These are phyloP conservation scores for Cyberlindnera lachancei DNA, from an alignment of 805 yeast species.

Conservation along the genomic window DNA sequence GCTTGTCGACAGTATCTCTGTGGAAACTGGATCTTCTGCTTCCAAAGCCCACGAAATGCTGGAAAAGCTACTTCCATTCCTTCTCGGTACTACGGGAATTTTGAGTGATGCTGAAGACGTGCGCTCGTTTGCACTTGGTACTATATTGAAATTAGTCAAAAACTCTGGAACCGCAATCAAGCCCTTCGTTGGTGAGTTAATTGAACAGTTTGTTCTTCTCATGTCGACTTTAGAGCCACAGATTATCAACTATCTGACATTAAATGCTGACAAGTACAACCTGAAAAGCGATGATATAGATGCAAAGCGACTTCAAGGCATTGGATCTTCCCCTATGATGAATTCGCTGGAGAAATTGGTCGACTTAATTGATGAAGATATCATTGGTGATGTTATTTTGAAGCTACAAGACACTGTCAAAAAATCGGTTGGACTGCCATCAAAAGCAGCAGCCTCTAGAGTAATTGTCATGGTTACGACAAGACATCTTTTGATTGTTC, in stretches of 20 bases:
- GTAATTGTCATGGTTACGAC: slow-evolving; percentile 59
- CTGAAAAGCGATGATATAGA: slow-evolving; percentile 67
- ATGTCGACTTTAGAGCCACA: slow-evolving; percentile 92
- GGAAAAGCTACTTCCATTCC: slow-evolving; percentile 61
- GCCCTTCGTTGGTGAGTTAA: slow-evolving; percentile 60
- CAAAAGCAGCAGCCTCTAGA: slow-evolving; percentile 78
- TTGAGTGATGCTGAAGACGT: slow-evolving; percentile 85
- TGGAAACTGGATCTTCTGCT: slow-evolving; percentile 31
- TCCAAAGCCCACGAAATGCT: slow-evolving; percentile 41
- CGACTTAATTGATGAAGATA: slow-evolving; percentile 44
- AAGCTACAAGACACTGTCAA: slow-evolving; percentile 50
- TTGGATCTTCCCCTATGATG: slow-evolving; percentile 84
- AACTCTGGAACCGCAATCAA: slow-evolving; percentile 52
- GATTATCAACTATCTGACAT: slow-evolving; percentile 70
- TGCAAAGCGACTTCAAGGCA: slow-evolving; percentile 61
- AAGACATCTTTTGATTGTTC: slow-evolving; percentile 39
- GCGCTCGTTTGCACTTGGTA: slow-evolving; percentile 63
- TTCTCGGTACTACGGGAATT: slow-evolving; percentile 72
- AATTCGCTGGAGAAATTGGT: slow-evolving; percentile 71
- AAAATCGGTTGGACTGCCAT: slow-evolving; percentile 79
- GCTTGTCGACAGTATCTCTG: slow-evolving; percentile 50
- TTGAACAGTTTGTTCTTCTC: slow-evolving; percentile 60
- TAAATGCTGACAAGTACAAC: slow-evolving; percentile 86
- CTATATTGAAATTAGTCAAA: slow-evolving; percentile 63
- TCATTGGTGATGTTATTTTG: slow-evolving; percentile 31